phyloP scores from a whole-genome alignment of 345 rosid species.

The Sonneratia caseolaris region DNA sequence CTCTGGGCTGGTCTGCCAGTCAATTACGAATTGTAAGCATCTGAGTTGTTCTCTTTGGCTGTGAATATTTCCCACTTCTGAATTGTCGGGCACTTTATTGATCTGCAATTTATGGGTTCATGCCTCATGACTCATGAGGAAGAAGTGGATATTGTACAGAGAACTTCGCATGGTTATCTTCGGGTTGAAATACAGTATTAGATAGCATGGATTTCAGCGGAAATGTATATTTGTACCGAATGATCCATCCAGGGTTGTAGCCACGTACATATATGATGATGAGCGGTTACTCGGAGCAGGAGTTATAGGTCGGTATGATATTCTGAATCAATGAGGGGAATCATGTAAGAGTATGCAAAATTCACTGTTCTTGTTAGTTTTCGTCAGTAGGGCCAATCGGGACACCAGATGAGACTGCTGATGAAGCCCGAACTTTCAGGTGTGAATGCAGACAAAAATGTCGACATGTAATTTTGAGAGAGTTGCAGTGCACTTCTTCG shows the following conservation, averaged over 20 bases:
- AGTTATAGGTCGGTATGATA: no score
- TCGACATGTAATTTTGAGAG: background rate
- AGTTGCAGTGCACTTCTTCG: background rate
- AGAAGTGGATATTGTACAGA: background rate
- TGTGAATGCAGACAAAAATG: no score
- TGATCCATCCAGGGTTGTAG: background rate
- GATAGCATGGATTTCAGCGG: background rate
- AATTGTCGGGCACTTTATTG: background rate
- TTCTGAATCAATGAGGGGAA: no score
- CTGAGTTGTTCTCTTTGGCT: background rate
- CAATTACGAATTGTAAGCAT: constrained; percentile 7
- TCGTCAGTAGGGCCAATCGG: no score
- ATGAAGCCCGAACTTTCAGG: no score
- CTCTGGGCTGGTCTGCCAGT: constrained; percentile 54
- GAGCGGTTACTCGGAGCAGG: no score
- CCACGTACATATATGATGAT: background rate
- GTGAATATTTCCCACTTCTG: background rate
- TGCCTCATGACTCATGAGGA: background rate
- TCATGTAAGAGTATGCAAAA: no score
- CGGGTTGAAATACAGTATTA: background rate
- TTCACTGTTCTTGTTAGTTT: no score
- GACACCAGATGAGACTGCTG: no score
- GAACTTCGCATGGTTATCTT: background rate
- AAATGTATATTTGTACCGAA: background rate
- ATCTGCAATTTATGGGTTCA: background rate